Evolutionary conservation across 345 rosid genomes (phyloP).

Genomic region (Dovyalis caffra): DNA sequence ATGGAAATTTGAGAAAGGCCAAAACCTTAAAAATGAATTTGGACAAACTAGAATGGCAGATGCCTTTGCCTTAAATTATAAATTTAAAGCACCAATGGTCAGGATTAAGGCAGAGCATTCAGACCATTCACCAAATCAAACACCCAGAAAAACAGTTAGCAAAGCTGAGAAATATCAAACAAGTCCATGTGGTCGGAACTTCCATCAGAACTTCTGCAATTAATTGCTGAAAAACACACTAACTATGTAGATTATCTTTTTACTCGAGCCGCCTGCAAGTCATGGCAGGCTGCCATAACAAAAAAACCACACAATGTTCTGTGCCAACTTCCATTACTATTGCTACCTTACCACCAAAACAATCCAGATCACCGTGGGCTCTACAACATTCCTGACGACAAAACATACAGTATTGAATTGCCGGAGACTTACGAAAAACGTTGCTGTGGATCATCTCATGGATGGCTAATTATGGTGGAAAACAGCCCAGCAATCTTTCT

Average conservation of each 20-base stretch:
- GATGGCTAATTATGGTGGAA: constrained; percentile 20
- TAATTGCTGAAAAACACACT: constrained; percentile 2
- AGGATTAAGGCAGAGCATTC: too few relatives aligned
- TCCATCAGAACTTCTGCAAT: constrained; percentile 12
- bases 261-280: constrained; percentile 15
- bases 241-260: constrained; percentile 6
- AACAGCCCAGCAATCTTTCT: constrained; percentile 1
- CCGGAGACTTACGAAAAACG: constrained; percentile 9
- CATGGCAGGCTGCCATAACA: constrained; percentile 2
- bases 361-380: background rate
- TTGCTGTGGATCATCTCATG: constrained; percentile 16
- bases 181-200: constrained; percentile 12
- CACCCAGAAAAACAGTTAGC: too few relatives aligned
- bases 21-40: too few relatives aligned
- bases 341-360: constrained; percentile 5
- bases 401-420: background rate
- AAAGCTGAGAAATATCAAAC: background rate
- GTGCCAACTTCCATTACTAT: constrained; percentile 9
- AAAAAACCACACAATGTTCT: background rate
- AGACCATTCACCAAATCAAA: too few relatives aligned
- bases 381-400: background rate
- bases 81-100: too few relatives aligned
- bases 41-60: too few relatives aligned
- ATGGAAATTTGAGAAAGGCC: too few relatives aligned
- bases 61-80: too few relatives aligned